phyloP scores from a whole-genome alignment of 306 rosid species.

The Mucuna pruriens region DNA sequence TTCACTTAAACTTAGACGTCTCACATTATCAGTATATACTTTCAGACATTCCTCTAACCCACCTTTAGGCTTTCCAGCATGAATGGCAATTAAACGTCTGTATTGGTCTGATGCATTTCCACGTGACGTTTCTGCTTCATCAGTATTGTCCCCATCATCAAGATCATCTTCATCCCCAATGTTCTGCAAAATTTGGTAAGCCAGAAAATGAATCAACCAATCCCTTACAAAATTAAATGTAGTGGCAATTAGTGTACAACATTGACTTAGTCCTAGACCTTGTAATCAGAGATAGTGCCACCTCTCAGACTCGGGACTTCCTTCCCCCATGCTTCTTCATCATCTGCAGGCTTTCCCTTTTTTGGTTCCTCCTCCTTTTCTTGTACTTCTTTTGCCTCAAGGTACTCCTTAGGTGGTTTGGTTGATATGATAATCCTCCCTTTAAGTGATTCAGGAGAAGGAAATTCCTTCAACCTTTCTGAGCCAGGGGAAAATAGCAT shows the following conservation, averaged over 20 bases:
- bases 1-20: constrained; percentile 97
- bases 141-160: constrained; percentile 56
- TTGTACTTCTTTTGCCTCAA: constrained; percentile 63
- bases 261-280: constrained; percentile 55
- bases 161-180: constrained; percentile 51
- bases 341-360: constrained; percentile 57
- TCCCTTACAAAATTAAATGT: constrained; percentile 17
- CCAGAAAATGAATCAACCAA: constrained; percentile 34
- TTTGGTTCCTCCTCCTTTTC: constrained; percentile 53
- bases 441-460: constrained; percentile 89
- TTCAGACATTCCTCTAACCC: constrained; percentile 77
- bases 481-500: constrained; percentile 70
- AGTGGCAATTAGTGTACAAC: constrained; percentile 9
- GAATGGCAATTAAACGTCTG: constrained; percentile 85
- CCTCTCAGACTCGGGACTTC: constrained; percentile 71
- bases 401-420: constrained; percentile 98
- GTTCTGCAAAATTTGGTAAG: constrained; percentile 47
- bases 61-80: constrained; percentile 99
- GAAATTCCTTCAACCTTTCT: constrained; percentile 81
- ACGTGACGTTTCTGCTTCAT: constrained; percentile 47
- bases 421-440: constrained; percentile 83
- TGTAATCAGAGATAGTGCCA: constrained; percentile 51
- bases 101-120: constrained; percentile 68
- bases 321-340: constrained; percentile 89
- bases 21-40: constrained; percentile 86